Evolutionary conservation across 2,329 filamentous ascomycete genomes (phyloP), one percentile per base, ranked within the genome.

Genomic region (Phaeosphaeriaceae sp.): DNA sequence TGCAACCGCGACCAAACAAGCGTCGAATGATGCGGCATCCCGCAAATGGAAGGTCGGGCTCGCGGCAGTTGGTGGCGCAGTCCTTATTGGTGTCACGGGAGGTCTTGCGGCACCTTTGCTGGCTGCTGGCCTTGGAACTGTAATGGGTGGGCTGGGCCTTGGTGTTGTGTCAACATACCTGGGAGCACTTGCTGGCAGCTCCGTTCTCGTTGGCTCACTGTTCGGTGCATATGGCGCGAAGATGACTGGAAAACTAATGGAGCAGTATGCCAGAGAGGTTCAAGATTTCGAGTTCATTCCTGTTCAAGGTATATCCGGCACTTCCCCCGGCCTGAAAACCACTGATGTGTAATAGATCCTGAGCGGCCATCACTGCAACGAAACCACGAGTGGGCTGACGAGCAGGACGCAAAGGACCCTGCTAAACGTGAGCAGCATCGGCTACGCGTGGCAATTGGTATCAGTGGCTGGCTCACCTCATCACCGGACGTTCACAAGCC

Each of bases 271-370:
- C 8, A 89, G 88, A 66, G 93, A 97, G 64, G 89, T 97, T 8
- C 87, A 92, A 66, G 93, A 97, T 72, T 96, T 97, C 77, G 92
- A 88, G 1, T 91, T 98, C 66, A 78, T 97, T n/a, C 91, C 92
- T 0, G 80, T 96, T 17, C 83, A 55, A 78, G 88, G 80, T 73
- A 63, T 26, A 53, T 54, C 1, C n/a, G 40, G 11, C 10, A 26
- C 23, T 2, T 15, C 19, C 11, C 8, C 10, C 4, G 10, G 40
- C 49, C 15, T 13, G 22, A 26, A 13, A 13, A 15, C 23, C 22
- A 19, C 60, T 65, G 32, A 65, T 15, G 1, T 23, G 19, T 24
- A 15, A 5, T 35, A 70, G 70, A 70, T 49, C 69, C 69, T 8
- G 61, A 69, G 47, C 62, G 67, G 5, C 63, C 71, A n/a, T 58